Conservation (phyloP, 1,139 yeast genomes). For the Sugiyamaella japonica region DNA sequence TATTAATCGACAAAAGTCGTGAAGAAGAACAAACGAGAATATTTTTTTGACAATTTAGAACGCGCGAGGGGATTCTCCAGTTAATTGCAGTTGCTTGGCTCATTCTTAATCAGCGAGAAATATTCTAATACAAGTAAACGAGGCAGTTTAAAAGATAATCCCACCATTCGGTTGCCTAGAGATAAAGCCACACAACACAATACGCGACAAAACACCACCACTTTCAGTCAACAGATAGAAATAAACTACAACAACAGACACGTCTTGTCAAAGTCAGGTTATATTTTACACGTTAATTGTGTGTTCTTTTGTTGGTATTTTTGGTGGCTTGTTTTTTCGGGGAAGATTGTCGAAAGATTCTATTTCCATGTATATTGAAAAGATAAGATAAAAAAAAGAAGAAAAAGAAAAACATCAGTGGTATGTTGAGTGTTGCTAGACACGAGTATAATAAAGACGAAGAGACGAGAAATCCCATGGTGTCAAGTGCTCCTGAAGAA, state of each 20-base stretch:
- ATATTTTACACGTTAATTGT: too few relatives aligned
- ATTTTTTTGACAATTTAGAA: too few relatives aligned
- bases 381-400: slow-evolving; percentile 4
- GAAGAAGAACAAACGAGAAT: too few relatives aligned
- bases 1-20: neutral
- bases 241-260: too few relatives aligned
- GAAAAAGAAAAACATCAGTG: neutral
- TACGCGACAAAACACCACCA: neutral
- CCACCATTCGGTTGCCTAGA: neutral
- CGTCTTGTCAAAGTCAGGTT: too few relatives aligned
- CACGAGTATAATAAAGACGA: neutral
- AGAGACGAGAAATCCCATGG: too few relatives aligned
- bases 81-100: too few relatives aligned
- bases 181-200: slow-evolving; percentile 9
- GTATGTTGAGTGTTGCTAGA: neutral
- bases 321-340: neutral
- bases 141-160: neutral
- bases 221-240: too few relatives aligned
- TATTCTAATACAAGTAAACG: neutral
- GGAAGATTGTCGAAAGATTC: neutral
- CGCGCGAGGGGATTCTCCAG: too few relatives aligned
- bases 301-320: neutral
- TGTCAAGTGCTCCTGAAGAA: neutral
- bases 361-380: neutral
- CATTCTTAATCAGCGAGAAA: too few relatives aligned